Evolutionary conservation across 345 rosid genomes (phyloP).

Genomic region (Balakata baccata): DNA sequence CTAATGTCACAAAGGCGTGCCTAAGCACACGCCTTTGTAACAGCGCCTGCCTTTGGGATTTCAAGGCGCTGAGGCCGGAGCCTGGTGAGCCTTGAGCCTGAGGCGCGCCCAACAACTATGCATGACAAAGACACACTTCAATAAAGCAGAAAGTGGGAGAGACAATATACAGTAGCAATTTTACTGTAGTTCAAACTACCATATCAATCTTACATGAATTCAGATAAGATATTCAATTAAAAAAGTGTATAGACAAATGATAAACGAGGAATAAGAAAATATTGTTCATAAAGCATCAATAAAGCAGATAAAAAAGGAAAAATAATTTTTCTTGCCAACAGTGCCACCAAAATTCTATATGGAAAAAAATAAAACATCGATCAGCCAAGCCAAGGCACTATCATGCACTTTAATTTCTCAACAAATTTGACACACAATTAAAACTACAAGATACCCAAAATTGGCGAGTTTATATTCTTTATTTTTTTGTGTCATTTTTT

Average conservation of each 20-base stretch:
- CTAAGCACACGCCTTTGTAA: too few relatives aligned
- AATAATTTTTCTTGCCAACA: not conserved
- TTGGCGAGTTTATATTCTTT: not conserved
- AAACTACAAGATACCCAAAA: not conserved
- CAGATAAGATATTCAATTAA: not conserved
- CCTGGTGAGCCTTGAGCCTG: too few relatives aligned
- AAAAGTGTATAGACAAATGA: not conserved
- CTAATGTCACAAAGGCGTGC: too few relatives aligned
- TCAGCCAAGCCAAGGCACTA: not conserved
- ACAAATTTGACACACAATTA: constrained; percentile 1
- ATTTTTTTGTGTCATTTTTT: not conserved
- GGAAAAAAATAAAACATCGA: not conserved
- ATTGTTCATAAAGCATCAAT: too few relatives aligned
- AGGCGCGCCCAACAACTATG: too few relatives aligned
- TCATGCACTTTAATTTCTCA: not conserved
- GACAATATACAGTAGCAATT: not conserved
- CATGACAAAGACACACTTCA: not conserved
- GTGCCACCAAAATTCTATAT: not conserved
- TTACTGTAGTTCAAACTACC: not conserved
- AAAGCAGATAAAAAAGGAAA: too few relatives aligned
- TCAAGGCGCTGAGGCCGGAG: too few relatives aligned
- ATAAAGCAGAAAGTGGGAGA: not conserved
- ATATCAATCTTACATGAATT: not conserved
- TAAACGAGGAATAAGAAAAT: not conserved
- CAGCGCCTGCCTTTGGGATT: too few relatives aligned